Evolutionary conservation across 805 yeast genomes (phyloP).

Genomic region (Wickerhamiella hasegawae): DNA sequence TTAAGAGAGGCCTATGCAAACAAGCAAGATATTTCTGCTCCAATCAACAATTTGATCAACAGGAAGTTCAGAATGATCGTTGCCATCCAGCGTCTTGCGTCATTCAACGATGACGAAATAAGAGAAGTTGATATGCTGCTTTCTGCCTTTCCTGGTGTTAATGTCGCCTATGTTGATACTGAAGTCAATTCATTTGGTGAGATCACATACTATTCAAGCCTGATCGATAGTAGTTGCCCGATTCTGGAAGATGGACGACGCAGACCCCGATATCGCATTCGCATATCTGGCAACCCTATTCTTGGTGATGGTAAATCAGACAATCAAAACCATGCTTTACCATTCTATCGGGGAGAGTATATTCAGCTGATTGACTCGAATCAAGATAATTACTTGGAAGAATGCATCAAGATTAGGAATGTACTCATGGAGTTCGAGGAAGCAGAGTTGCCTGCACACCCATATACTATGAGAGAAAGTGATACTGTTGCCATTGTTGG

Average conservation of each 20-base stretch:
- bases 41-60: slow-evolving; percentile 50
- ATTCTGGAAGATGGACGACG: slow-evolving; percentile 41
- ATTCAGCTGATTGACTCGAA: slow-evolving; percentile 71
- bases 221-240: slow-evolving; percentile 58
- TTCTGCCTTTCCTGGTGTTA: slow-evolving; percentile 71
- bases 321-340: slow-evolving; percentile 62
- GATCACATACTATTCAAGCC: slow-evolving; percentile 37
- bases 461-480: slow-evolving; percentile 17
- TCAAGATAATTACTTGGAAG: slow-evolving; percentile 71
- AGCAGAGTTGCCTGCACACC: slow-evolving; percentile 8
- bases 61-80: slow-evolving; percentile 70
- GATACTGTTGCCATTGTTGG: slow-evolving; percentile 57
- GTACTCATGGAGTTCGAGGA: slow-evolving; percentile 68
- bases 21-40: slow-evolving; percentile 25
- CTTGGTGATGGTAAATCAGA: slow-evolving; percentile 78
- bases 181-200: slow-evolving; percentile 17
- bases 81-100: slow-evolving; percentile 71
- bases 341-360: slow-evolving; percentile 67
- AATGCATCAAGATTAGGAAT: slow-evolving; percentile 62
- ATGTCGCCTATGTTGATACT: slow-evolving; percentile 19
- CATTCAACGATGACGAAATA: slow-evolving; percentile 56
- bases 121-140: slow-evolving; percentile 61
- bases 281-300: slow-evolving; percentile 58
- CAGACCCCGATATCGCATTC: slow-evolving; percentile 41
- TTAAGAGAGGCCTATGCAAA: too few species aligned